These are phyloP conservation scores for Raddia guianensis DNA, from an alignment of 176 grass and related monocot genomes.

Conservation along the genomic window DNA sequence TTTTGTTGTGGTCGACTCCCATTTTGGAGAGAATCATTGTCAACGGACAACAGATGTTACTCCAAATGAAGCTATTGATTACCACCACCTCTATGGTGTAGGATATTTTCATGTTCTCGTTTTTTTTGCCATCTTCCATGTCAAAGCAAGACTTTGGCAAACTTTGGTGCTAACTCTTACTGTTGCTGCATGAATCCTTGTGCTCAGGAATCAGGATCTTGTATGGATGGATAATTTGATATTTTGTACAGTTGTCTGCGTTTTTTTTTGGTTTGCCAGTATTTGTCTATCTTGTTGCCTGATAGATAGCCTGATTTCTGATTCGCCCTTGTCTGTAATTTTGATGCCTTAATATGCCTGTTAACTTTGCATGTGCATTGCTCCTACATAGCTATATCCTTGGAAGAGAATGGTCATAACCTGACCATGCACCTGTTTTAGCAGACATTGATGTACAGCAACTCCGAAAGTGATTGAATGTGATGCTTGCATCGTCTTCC, in stretches of 20 bases:
- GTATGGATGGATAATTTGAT: slow-evolving; percentile 23
- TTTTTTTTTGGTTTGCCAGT: background rate
- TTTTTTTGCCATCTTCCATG: slow-evolving; percentile 51
- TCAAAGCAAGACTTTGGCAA: slow-evolving; percentile 43
- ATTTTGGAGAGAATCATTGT: slow-evolving; percentile 44
- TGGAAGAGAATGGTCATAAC: background rate
- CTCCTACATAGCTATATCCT: background rate
- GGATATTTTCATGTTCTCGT: slow-evolving; percentile 41
- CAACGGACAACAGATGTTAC: slow-evolving; percentile 43
- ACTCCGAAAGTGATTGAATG: background rate
- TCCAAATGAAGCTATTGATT: slow-evolving; percentile 52
- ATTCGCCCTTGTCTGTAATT: background rate
- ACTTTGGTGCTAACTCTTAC: slow-evolving; percentile 44
- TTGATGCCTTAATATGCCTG: background rate
- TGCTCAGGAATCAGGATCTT: slow-evolving; percentile 6
- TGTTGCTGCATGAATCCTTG: slow-evolving; percentile 33
- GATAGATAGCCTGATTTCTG: background rate
- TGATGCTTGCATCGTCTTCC: background rate
- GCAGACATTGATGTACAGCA: background rate
- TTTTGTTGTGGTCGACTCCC: slow-evolving; percentile 36
- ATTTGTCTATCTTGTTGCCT: background rate
- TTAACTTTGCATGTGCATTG: background rate
- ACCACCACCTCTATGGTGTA: slow-evolving; percentile 48
- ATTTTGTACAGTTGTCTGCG: slow-evolving; percentile 16
- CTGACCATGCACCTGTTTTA: background rate